Base-by-base conservation (phyloP, 768 basidiomycete genomes). In the Tylopilus rubrobrunneus region DNA sequence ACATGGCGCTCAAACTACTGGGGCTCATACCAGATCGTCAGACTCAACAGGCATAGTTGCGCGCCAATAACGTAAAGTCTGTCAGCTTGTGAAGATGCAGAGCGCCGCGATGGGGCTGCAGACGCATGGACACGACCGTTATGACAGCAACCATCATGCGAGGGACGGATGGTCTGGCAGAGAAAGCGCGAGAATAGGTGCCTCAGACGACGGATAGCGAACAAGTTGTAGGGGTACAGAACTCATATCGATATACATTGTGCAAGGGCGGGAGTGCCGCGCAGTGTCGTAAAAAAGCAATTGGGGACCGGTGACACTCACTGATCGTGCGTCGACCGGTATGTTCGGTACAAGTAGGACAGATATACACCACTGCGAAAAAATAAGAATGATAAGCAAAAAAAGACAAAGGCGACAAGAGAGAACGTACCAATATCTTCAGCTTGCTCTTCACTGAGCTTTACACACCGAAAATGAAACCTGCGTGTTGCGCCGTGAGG, bases 401-500 rank as follows among this genome's bases (percentile, higher is more conserved):
- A 50, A 46, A 9, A 48, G 19, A 49, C 9, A 7, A 28, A 15
- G 36, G 5, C n/a, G 41, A 48, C 46, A 53, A 54, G 46, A 48
- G 15, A 44, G 29, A 53, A 81, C 89, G 76, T 68, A 90, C 89
- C 81, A 68, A 93, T 87, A 66, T 89, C 85, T 63, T 84, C 84
- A 9, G 90, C 90, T 59, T 85, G 78, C 48, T 76, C 71, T 59
- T 82, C 80, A 53, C 68, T 76, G 45, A 92, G 67, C 54, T 80
- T 72, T 10, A 92, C 77, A 70, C 91, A 93, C n/a, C 72, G 70
- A 61, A 92, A 92, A 68, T 93, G 91, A 69, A 83, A 91, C 91
- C 91, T 93, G 49, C 6, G n/a, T 37, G 10, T 33, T 34, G 27
- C 17, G 36, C 7, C 28, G 46, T 63, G 56, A 56, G 37, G 52